Conservation (phyloP, 176 grass and related monocot genomes). For the Cenchrus americanus region DNA sequence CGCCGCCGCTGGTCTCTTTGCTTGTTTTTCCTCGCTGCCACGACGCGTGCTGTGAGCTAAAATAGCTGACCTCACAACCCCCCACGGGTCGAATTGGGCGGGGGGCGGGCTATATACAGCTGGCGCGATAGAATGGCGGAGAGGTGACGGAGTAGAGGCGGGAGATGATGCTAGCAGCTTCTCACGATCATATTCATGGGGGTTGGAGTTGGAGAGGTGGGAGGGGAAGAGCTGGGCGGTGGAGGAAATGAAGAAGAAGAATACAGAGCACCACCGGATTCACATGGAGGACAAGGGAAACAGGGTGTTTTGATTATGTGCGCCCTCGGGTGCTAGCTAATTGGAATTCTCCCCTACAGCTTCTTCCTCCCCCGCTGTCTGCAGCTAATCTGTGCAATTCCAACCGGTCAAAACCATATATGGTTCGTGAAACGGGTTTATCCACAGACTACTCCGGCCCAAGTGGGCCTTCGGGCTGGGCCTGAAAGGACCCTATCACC, state of each 20-base stretch:
- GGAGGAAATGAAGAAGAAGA: constrained; percentile 42
- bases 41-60: neutral
- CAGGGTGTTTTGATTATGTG: constrained; percentile 47
- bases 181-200: constrained; percentile 45
- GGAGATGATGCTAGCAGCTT: constrained; percentile 28
- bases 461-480: neutral
- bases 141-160: neutral
- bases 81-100: neutral
- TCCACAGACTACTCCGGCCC: neutral
- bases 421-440: neutral
- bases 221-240: neutral
- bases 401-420: neutral
- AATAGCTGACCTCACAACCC: constrained; percentile 3
- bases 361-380: constrained; percentile 3
- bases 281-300: constrained; percentile 59
- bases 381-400: neutral
- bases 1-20: neutral
- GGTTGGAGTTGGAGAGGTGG: neutral
- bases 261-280: neutral
- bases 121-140: neutral
- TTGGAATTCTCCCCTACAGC: neutral
- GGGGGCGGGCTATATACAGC: constrained; percentile 15
- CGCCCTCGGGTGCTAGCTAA: constrained; percentile 1
- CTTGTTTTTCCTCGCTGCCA: constrained; percentile 1
- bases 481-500: neutral